Base-by-base conservation (phyloP, 2,329 filamentous ascomycete species). In the Metarhizium rileyi region DNA sequence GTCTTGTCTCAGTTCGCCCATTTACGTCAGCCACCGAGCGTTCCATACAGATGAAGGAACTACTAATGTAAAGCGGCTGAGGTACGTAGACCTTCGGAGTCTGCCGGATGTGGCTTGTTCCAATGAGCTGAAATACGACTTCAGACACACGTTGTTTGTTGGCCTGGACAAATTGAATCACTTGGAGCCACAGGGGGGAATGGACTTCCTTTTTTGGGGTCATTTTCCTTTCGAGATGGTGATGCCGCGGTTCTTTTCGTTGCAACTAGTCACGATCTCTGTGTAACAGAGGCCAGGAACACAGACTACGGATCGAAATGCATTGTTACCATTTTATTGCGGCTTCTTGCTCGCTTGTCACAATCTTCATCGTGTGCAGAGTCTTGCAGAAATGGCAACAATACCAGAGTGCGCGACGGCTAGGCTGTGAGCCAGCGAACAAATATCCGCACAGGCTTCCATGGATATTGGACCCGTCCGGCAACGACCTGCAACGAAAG, bases 401-500 rank as follows among this genome's bases (percentile, higher is more conserved):
- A 14, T 28, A 36, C 16, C 20, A 9, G 6, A 46, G 33, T 22
- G n/a, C n/a, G 9, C 18, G 23, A 18, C 44, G 27, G 22, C 36
- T 33, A 4, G 46, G 49, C 7, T 51, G 49, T 22, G 35, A 48
- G 35, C 40, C 49, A 16, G 30, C 49, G 9, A 48, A 40, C 5
- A 18, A 46, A 36, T 51, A 51, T 36, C 46, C 49, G 5, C 49
- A 51, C 46, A 40, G 46, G 7, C 46, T 48, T 23, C 46, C 49
- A 20, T 51, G 49, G 49, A 45, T 51, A 23, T 25, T 51, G 9
- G 49, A 51, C 40, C 49, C 49, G 12, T 48, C 40, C 41, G 49
- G 49, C 5, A 40, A 35, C 25, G 49, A 51, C 23, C 28, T 51
- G 5, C 45, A 45, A 22, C 18, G 22, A 20, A 40, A 20, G 9